A percentile compares a stretch with the other conserved stretches of the same genome.
These are phyloP conservation scores for Vitis rupestris DNA, from an alignment of 164 flowering plant species.

Conservation along the genomic window DNA sequence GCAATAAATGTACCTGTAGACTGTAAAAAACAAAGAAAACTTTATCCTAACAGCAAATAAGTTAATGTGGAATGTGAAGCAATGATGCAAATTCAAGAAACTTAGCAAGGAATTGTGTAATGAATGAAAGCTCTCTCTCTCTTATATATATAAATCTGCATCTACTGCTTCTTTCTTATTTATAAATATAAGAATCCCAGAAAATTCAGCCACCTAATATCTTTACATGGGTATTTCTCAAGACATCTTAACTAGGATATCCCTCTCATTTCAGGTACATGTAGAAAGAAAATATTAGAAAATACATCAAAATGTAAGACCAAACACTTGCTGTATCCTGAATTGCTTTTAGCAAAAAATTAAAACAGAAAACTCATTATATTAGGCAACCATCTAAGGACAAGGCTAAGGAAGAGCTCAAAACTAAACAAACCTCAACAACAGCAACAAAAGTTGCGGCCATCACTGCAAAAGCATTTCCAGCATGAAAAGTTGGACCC, in stretches of 20 bases:
- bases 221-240: too few relatives aligned
- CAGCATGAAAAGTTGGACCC: conserved; percentile 41
- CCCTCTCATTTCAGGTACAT: too few relatives aligned
- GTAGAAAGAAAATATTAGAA: too few relatives aligned
- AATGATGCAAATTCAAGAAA: too few relatives aligned
- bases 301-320: too few relatives aligned
- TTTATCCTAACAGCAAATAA: background rate
- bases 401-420: background rate
- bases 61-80: background rate
- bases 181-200: too few relatives aligned
- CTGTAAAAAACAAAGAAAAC: conserved; percentile 23
- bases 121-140: too few relatives aligned
- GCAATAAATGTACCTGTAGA: conserved; percentile 61
- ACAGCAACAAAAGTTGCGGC: conserved; percentile 62
- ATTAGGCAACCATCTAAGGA: background rate
- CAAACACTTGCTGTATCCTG: background rate
- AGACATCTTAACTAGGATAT: too few relatives aligned
- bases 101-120: too few relatives aligned
- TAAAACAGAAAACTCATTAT: background rate
- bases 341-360: background rate
- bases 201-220: too few relatives aligned
- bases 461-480: conserved; percentile 53
- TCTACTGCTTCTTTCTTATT: too few relatives aligned
- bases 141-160: too few relatives aligned
- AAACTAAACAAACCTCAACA: conserved; percentile 43